Conservation (phyloP, 345 rosid genomes). For the Linum trigynum region DNA sequence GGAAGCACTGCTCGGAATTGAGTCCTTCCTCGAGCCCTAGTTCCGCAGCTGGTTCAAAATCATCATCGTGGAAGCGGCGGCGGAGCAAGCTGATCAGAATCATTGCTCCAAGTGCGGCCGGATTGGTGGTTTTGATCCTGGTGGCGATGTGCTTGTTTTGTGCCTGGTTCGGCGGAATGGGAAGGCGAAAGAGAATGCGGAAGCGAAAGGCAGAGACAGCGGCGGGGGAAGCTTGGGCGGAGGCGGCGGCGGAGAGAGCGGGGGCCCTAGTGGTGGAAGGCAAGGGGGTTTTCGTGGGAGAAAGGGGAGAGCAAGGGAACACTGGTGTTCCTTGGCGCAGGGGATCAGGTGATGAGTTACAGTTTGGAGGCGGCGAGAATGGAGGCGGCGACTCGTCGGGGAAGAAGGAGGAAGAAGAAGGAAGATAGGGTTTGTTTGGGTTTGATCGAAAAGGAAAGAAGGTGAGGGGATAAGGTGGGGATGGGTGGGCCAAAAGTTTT, state of each 20-base stretch:
- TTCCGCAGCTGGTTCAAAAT: conserved; percentile 12
- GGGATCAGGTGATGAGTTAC: conserved; percentile 68
- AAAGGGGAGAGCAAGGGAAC: conserved; percentile 55
- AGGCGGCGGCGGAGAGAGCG: conserved; percentile 1
- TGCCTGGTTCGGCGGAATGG: conserved; percentile 16
- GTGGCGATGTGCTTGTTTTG: conserved; percentile 16
- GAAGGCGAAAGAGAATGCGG: not conserved
- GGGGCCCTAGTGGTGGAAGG: conserved; percentile 20
- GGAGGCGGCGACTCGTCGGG: too few species aligned
- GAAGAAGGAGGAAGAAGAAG: too few species aligned
- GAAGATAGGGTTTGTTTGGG: too few species aligned
- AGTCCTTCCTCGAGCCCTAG: conserved; percentile 31
- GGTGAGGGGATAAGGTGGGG: too few species aligned
- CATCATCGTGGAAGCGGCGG: conserved; percentile 16
- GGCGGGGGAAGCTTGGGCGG: conserved; percentile 14
- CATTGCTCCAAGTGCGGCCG: conserved; percentile 43
- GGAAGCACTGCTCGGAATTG: conserved; percentile 30
- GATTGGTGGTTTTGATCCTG: conserved; percentile 26
- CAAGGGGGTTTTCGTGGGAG: conserved; percentile 74
- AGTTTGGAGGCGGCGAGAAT: conserved; percentile 69
- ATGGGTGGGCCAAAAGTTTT: too few species aligned
- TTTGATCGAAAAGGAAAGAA: too few species aligned
- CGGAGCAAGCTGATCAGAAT: conserved; percentile 29
- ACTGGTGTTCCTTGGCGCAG: conserved; percentile 71
- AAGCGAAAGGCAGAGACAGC: conserved; percentile 3